Evolutionary conservation across 345 rosid species (phyloP).

Genomic region (Eucalyptus marginata): DNA sequence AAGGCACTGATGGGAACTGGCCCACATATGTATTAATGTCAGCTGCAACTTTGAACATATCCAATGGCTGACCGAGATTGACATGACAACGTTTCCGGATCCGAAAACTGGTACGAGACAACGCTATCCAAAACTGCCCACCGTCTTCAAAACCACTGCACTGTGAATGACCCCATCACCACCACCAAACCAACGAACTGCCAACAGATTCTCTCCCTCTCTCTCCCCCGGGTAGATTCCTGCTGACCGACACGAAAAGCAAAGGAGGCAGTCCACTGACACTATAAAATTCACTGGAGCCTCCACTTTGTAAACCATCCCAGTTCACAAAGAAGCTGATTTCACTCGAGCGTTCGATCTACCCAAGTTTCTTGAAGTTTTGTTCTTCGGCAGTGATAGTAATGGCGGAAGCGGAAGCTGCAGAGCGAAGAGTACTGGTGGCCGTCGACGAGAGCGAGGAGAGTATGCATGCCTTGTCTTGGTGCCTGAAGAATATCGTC

Average conservation of each 20-base stretch:
- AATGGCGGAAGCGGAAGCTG: constrained; percentile 1
- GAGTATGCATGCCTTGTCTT: constrained; percentile 51
- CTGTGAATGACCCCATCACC: background rate
- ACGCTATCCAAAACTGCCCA: background rate
- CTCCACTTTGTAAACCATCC: background rate
- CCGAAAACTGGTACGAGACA: background rate
- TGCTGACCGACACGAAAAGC: background rate
- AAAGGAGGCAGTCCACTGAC: background rate
- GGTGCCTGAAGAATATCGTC: constrained; percentile 40
- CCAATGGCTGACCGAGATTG: background rate
- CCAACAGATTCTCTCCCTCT: background rate
- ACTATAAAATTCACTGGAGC: background rate
- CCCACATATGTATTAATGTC: background rate
- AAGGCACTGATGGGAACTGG: background rate
- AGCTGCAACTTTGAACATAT: background rate
- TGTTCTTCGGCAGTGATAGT: background rate
- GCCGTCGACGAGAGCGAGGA: constrained; percentile 57
- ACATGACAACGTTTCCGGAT: background rate
- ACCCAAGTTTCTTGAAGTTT: background rate
- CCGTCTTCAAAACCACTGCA: background rate
- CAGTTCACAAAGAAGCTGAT: background rate
- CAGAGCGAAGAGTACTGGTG: constrained; percentile 31
- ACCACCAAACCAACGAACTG: background rate
- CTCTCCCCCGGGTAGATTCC: background rate
- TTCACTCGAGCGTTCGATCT: background rate